Conservation (phyloP, 352 stramenopile genomes). For the Pilasporangium apinafurcum region DNA sequence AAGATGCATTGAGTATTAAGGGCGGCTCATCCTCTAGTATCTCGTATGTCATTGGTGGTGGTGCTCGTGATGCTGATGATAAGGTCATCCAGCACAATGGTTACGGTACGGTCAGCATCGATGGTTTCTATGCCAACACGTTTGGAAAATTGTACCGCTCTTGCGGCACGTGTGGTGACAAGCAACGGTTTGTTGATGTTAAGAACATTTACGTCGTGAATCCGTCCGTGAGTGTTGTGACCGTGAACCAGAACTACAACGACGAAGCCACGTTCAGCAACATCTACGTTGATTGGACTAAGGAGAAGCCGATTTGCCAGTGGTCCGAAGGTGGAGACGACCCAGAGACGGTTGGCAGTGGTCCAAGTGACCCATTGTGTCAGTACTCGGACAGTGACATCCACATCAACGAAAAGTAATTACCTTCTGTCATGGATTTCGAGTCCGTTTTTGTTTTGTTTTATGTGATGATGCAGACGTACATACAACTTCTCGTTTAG, state of each 20-base stretch:
- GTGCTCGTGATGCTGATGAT: conserved; percentile 18
- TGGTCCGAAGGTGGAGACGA: too few species aligned
- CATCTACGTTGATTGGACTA: conserved; percentile 12
- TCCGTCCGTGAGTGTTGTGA: conserved; percentile 12
- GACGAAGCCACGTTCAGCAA: conserved; percentile 17
- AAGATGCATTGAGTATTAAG: conserved; percentile 21
- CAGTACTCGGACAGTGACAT: conserved; percentile 1
- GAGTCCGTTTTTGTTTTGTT: too few species aligned
- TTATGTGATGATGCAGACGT: too few species aligned
- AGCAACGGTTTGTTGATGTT: conserved; percentile 11
- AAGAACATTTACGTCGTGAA: conserved; percentile 23
- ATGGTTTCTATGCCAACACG: conserved; percentile 20
- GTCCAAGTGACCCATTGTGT: not conserved
- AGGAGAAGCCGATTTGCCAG: too few species aligned
- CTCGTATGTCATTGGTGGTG: conserved; percentile 15
- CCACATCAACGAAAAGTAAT: too few species aligned
- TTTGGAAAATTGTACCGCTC: conserved; percentile 27
- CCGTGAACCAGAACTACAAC: conserved; percentile 23
- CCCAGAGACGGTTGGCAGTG: not conserved
- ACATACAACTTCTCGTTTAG: too few species aligned
- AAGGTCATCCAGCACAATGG: conserved; percentile 28
- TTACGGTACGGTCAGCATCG: conserved; percentile 14
- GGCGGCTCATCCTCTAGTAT: conserved; percentile 13
- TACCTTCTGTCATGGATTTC: too few species aligned
- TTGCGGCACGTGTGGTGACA: conserved; percentile 17